phyloP scores from a whole-genome alignment of 2,329 filamentous ascomycete species.

The Fusarium zealandicum region DNA sequence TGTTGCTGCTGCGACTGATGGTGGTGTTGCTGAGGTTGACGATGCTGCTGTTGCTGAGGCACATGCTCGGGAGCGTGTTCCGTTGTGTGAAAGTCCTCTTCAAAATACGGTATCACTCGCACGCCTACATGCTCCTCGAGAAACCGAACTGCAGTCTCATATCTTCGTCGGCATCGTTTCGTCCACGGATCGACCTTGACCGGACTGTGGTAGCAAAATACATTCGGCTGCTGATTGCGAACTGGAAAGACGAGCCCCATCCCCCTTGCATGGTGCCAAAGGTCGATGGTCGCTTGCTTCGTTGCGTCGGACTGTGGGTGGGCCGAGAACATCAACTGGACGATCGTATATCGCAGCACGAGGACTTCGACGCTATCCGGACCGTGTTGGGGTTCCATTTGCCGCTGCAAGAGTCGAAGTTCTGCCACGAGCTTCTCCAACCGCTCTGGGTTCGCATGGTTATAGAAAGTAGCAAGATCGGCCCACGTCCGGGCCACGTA shows the following conservation, averaged over 20 bases:
- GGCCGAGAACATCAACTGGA: slow-evolving; percentile 49
- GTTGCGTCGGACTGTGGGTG: slow-evolving; percentile 46
- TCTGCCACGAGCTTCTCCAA: slow-evolving; percentile 49
- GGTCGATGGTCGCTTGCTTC: slow-evolving; percentile 47
- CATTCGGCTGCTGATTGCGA: slow-evolving; percentile 48
- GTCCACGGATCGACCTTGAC: slow-evolving; percentile 55
- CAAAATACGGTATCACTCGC: slow-evolving; percentile 51
- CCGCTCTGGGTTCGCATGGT: slow-evolving; percentile 47
- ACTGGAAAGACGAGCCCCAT: slow-evolving; percentile 48
- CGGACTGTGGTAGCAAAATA: slow-evolving; percentile 54
- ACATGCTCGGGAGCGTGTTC: slow-evolving; percentile 48
- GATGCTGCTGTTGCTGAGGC: slow-evolving; percentile 21
- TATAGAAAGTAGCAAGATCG: slow-evolving; percentile 52
- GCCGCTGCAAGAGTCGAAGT: slow-evolving; percentile 46
- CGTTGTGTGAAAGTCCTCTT: slow-evolving; percentile 53
- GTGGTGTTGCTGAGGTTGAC: slow-evolving; percentile 21
- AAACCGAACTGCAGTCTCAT: slow-evolving; percentile 49
- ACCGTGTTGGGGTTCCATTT: slow-evolving; percentile 48
- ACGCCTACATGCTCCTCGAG: slow-evolving; percentile 50
- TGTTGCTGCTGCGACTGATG: slow-evolving; percentile 23
- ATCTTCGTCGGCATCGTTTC: slow-evolving; percentile 52
- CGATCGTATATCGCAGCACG: slow-evolving; percentile 51
- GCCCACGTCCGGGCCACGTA: slow-evolving; percentile 54
- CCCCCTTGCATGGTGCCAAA: slow-evolving; percentile 49
- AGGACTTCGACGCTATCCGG: slow-evolving; percentile 47